phyloP scores from a whole-genome alignment of 768 basidiomycete genomes.

The Amylocystis lapponica region DNA sequence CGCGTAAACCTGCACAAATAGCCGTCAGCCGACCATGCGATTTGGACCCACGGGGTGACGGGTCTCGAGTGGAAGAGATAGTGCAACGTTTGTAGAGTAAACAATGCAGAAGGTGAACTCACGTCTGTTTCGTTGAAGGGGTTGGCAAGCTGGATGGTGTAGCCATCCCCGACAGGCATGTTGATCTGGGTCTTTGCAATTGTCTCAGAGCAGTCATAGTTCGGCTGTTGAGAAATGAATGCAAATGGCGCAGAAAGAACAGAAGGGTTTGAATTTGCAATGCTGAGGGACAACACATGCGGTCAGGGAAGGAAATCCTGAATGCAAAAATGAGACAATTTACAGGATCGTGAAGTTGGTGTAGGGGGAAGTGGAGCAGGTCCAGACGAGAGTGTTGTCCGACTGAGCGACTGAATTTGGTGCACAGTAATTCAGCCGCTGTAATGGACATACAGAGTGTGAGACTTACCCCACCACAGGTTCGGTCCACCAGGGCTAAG shows the following conservation, averaged over 20 bases:
- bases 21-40: too few relatives aligned
- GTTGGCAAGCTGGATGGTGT: conserved; percentile 46
- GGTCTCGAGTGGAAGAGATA: not conserved
- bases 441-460: not conserved
- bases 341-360: conserved; percentile 48
- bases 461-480: conserved; percentile 60
- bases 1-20: conserved; percentile 45
- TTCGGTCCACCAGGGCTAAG: conserved; percentile 35
- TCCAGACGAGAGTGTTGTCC: conserved; percentile 55
- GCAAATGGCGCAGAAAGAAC: conserved; percentile 38
- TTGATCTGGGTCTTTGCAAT: conserved; percentile 42
- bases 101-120: conserved; percentile 27
- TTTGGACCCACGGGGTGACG: not conserved
- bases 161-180: conserved; percentile 37
- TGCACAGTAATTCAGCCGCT: too few relatives aligned
- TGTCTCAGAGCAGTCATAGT: conserved; percentile 53
- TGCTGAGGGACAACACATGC: conserved; percentile 22
- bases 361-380: conserved; percentile 38
- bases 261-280: conserved; percentile 38
- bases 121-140: conserved; percentile 48
- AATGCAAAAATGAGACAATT: conserved; percentile 22
- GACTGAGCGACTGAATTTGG: conserved; percentile 50
- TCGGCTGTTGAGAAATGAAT: conserved; percentile 44
- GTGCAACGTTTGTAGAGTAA: not conserved
- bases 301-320: conserved; percentile 3